A percentile compares a stretch with the other conserved stretches of the same genome.
phyloP scores from a whole-genome alignment of 2,329 filamentous ascomycete species.

The Saccharata proteae region DNA sequence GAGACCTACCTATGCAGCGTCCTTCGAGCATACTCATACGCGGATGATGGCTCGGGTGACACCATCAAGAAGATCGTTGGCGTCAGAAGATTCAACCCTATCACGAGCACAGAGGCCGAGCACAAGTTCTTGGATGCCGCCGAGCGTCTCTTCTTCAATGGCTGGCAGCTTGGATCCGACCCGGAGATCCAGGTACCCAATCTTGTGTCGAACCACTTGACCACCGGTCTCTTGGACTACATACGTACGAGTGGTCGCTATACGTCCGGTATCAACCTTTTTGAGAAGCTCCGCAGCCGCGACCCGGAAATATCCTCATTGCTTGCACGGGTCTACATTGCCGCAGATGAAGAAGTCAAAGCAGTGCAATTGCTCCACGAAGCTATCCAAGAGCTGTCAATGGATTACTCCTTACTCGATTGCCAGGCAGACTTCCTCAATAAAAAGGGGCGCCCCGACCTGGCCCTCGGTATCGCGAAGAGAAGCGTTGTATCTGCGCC shows the following conservation, averaged over 20 bases:
- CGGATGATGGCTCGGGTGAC: constrained; percentile 87
- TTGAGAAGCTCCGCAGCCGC: constrained; percentile 83
- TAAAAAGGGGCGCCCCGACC: constrained; percentile 72
- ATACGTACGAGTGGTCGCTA: constrained; percentile 92
- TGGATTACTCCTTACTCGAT: constrained; percentile 96
- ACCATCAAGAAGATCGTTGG: constrained; percentile 94
- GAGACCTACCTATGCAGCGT: constrained; percentile 97
- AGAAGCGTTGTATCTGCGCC: constrained; percentile 89
- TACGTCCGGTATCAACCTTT: constrained; percentile 90
- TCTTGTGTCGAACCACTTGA: constrained; percentile 89
- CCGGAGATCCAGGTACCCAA: constrained; percentile 96
- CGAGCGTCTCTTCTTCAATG: constrained; percentile 88
- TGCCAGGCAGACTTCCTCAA: constrained; percentile 87
- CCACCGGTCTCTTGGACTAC: constrained; percentile 85
- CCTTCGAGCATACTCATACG: constrained; percentile 87
- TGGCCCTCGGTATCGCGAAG: constrained; percentile 88
- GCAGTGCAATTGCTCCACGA: constrained; percentile 81
- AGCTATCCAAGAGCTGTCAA: constrained; percentile 78
- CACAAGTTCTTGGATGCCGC: constrained; percentile 92
- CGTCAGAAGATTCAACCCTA: constrained; percentile 92
- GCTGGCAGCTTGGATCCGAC: constrained; percentile 92
- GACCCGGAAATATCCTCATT: constrained; percentile 92
- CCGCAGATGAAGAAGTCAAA: constrained; percentile 95
- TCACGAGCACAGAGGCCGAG: constrained; percentile 96
- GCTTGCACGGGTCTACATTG: constrained; percentile 79